A percentile compares a stretch with the other conserved stretches of the same genome.
phyloP scores from a whole-genome alignment of 1,284 basidiomycete species.

The Mycena citricolor region DNA sequence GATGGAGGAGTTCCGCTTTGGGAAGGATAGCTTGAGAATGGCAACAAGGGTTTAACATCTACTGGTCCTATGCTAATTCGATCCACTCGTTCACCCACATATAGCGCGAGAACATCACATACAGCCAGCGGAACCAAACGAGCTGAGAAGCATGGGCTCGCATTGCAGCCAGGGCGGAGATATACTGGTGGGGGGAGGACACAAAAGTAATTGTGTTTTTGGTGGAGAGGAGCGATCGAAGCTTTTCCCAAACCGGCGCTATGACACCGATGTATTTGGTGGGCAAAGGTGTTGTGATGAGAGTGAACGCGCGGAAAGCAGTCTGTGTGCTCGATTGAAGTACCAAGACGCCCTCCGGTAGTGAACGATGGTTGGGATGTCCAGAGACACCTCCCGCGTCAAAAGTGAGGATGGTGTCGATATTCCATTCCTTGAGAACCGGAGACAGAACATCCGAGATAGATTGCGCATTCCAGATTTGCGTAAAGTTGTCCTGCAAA shows the following conservation, averaged over 20 bases:
- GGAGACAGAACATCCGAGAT: constrained; percentile 63
- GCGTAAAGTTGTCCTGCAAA: constrained; percentile 78
- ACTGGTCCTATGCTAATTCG: constrained; percentile 38
- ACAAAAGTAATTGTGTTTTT: too few species aligned
- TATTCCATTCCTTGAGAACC: constrained; percentile 59
- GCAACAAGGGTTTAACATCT: too few species aligned
- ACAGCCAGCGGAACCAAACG: constrained; percentile 89
- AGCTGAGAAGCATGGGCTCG: constrained; percentile 73
- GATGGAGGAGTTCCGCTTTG: constrained; percentile 26
- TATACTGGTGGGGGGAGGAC: constrained; percentile 57
- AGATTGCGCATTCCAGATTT: constrained; percentile 61
- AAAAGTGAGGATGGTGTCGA: constrained; percentile 85
- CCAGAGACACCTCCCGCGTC: constrained; percentile 79
- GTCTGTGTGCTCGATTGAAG: constrained; percentile 37
- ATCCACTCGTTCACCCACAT: constrained; percentile 91
- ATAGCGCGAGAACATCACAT: constrained; percentile 81
- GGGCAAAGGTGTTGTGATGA: constrained; percentile 57
- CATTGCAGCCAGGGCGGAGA: constrained; percentile 69
- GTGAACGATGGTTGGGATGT: constrained; percentile 88
- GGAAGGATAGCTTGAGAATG: constrained; percentile 14
- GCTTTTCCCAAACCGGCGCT: constrained; percentile 48
- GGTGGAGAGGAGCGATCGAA: too few species aligned
- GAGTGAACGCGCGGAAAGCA: constrained; percentile 48
- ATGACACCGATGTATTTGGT: constrained; percentile 63
- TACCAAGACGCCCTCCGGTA: constrained; percentile 56